These are phyloP conservation scores for Medicago arabica DNA, from an alignment of 306 rosid species.

Conservation along the genomic window DNA sequence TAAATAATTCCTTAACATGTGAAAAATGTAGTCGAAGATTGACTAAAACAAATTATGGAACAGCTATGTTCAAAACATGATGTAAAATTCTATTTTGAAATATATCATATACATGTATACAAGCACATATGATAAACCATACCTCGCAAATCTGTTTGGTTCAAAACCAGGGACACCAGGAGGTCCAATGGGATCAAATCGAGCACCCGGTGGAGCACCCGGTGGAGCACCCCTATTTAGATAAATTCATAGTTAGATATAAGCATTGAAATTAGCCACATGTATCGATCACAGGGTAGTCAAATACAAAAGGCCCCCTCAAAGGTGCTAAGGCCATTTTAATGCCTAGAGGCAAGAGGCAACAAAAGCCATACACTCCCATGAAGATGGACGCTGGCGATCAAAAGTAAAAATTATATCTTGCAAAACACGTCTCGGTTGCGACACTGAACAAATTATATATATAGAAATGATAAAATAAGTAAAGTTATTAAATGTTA, in stretches of 20 bases:
- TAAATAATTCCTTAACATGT: neutral
- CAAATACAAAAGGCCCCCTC: slow-evolving; percentile 12
- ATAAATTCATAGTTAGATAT: slow-evolving; percentile 21
- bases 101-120: neutral
- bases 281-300: neutral
- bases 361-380: neutral
- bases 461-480: neutral
- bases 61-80: slow-evolving; percentile 3
- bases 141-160: slow-evolving; percentile 75
- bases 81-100: neutral
- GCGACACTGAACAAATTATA: neutral
- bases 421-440: neutral
- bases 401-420: neutral
- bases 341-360: neutral
- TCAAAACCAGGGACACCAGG: slow-evolving; percentile 89
- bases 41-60: neutral
- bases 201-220: slow-evolving; percentile 93
- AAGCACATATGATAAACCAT: neutral
- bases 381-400: neutral
- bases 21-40: neutral
- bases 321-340: neutral
- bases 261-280: neutral
- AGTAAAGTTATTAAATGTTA: neutral
- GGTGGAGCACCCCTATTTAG: slow-evolving; percentile 73
- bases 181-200: slow-evolving; percentile 89